These are phyloP conservation scores for Fragaria vesca DNA, from an alignment of 306 rosid species.

Conservation along the genomic window DNA sequence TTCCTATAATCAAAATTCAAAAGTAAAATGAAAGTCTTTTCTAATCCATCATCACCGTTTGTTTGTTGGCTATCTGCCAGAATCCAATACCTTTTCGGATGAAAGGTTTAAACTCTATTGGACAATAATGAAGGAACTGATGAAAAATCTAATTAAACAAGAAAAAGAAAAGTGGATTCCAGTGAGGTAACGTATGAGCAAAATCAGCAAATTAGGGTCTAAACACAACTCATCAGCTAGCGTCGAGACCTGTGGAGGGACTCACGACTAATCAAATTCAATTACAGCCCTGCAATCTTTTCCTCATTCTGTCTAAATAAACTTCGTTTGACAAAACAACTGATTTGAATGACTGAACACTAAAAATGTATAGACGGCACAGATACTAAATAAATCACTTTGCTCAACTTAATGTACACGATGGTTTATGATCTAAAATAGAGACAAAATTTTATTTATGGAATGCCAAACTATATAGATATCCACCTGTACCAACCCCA, in stretches of 20 bases:
- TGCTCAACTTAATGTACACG: conserved; percentile 32
- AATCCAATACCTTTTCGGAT: not conserved
- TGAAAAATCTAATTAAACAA: not conserved
- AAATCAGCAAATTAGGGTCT: not conserved
- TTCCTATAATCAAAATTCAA: not conserved
- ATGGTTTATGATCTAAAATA: conserved; percentile 29
- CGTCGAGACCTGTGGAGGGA: not conserved
- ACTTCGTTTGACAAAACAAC: not conserved
- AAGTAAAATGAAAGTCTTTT: not conserved
- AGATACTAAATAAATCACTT: conserved; percentile 25
- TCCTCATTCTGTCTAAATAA: not conserved
- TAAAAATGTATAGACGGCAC: not conserved
- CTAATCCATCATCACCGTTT: not conserved
- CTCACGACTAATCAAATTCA: not conserved
- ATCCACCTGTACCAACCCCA: conserved; percentile 49
- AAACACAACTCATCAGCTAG: not conserved
- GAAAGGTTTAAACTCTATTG: not conserved
- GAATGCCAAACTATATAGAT: conserved; percentile 37
- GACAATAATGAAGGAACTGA: not conserved
- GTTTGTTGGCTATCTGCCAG: not conserved
- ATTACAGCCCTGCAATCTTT: not conserved
- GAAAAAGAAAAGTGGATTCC: not conserved
- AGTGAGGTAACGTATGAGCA: not conserved
- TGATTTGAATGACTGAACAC: not conserved
- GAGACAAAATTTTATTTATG: conserved; percentile 41